Conservation (phyloP, 805 yeast species). For the Torulaspora maleeae region DNA sequence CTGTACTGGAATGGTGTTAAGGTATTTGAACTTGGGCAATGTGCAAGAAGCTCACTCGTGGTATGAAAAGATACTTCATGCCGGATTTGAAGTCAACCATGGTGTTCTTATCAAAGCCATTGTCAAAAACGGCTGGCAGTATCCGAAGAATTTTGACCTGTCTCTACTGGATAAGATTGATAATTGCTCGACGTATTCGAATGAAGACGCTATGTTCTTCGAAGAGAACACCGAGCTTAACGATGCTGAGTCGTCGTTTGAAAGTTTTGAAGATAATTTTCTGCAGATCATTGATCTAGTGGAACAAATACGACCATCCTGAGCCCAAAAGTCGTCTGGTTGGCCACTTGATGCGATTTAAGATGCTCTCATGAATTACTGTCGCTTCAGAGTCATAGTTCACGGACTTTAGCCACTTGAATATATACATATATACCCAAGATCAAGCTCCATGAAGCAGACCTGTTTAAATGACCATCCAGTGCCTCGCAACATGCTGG, state of each 20-base stretch:
- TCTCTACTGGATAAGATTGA: conserved; percentile 13
- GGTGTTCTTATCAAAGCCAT: conserved; percentile 17
- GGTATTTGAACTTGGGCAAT: conserved; percentile 16
- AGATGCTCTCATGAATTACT: background rate
- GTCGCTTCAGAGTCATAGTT: background rate
- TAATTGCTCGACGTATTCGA: background rate
- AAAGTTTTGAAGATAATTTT: conserved; percentile 2
- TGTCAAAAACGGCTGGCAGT: conserved; percentile 23
- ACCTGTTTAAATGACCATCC: too few relatives aligned
- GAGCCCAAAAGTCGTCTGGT: background rate
- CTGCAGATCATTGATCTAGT: conserved; percentile 7
- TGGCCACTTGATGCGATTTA: background rate
- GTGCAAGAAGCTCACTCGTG: conserved; percentile 25
- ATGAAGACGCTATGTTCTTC: conserved; percentile 9
- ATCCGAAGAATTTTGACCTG: conserved; percentile 21
- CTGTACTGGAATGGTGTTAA: conserved; percentile 26
- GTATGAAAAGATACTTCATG: conserved; percentile 26
- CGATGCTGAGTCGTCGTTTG: background rate
- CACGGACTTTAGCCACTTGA: background rate
- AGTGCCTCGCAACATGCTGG: background rate
- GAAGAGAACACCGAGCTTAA: conserved; percentile 6
- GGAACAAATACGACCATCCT: background rate
- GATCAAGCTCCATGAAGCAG: too few relatives aligned
- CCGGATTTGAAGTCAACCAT: conserved; percentile 25
- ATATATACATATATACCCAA: too few relatives aligned